Conservation (phyloP, 129 eudicot genomes). For the Oenanthe sinensis region DNA sequence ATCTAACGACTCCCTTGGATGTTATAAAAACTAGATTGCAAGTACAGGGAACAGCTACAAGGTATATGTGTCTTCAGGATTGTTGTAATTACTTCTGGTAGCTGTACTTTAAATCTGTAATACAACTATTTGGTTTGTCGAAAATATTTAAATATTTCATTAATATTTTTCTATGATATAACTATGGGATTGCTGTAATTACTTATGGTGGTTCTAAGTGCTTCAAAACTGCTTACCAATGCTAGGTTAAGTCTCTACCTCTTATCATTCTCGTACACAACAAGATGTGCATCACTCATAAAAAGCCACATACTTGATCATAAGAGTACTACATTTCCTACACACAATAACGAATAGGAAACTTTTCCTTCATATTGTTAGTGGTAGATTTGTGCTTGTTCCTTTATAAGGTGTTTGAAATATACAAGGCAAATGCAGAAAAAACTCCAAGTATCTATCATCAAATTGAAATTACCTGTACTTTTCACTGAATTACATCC, state of each 20-base stretch:
- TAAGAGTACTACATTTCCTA: neutral
- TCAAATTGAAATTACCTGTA: neutral
- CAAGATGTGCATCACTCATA: neutral
- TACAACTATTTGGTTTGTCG: neutral
- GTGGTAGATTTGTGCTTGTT: neutral
- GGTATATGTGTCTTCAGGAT: constrained; percentile 24
- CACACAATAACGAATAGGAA: neutral
- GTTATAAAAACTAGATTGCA: constrained; percentile 94
- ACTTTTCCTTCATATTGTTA: neutral
- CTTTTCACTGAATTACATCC: neutral
- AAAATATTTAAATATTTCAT: neutral
- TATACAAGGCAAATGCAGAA: neutral
- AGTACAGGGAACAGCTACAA: constrained; percentile 70
- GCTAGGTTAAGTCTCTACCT: neutral
- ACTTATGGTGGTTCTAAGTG: neutral
- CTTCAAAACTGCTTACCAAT: neutral
- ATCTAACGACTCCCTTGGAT: constrained; percentile 95
- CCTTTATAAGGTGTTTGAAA: neutral
- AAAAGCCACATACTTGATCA: neutral
- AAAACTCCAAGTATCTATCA: neutral
- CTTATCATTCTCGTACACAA: neutral
- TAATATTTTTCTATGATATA: neutral
- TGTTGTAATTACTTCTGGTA: neutral
- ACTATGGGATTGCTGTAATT: neutral
- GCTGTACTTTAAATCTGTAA: neutral